phyloP scores from a whole-genome alignment of 805 yeast species.

The Yamadazyma philogaea region DNA sequence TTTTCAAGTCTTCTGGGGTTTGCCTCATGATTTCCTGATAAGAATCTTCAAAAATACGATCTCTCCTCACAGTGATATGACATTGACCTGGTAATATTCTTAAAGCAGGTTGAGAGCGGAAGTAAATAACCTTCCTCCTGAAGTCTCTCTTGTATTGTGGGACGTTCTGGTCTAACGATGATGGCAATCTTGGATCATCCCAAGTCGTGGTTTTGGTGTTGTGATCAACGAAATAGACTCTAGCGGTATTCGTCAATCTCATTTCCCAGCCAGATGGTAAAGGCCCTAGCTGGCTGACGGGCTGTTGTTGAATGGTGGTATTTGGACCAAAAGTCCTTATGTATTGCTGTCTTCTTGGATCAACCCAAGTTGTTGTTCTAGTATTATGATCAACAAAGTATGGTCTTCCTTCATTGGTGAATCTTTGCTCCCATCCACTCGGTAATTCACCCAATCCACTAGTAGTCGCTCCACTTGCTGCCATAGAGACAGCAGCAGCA shows the following conservation, averaged over 20 bases:
- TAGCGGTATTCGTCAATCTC: slow-evolving; percentile 97
- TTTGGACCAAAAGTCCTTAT: slow-evolving; percentile 90
- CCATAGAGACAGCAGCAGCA: slow-evolving; percentile 65
- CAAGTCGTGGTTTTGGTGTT: slow-evolving; percentile 98
- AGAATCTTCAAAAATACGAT: slow-evolving; percentile 94
- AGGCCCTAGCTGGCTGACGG: slow-evolving; percentile 96
- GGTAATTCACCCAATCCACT: slow-evolving; percentile 97
- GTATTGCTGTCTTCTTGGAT: slow-evolving; percentile 98
- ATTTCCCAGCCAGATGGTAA: slow-evolving; percentile 99
- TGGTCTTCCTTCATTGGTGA: slow-evolving; percentile 97
- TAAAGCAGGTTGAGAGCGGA: slow-evolving; percentile 96
- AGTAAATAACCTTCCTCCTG: slow-evolving; percentile 94
- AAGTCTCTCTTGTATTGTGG: slow-evolving; percentile 99
- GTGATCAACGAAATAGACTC: slow-evolving; percentile 98
- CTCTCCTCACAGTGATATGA: slow-evolving; percentile 95
- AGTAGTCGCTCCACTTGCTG: slow-evolving; percentile 83
- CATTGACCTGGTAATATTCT: slow-evolving; percentile 98
- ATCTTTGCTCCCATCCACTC: slow-evolving; percentile 98
- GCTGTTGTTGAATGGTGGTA: slow-evolving; percentile 95
- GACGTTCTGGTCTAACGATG: slow-evolving; percentile 94
- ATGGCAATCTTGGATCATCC: slow-evolving; percentile 99
- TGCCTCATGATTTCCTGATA: slow-evolving; percentile 99
- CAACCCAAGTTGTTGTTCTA: slow-evolving; percentile 99
- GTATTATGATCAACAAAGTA: slow-evolving; percentile 98
- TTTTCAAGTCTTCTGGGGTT: slow-evolving; percentile 96